A percentile compares a stretch with the other conserved stretches of the same genome.
phyloP scores from a whole-genome alignment of 2,329 filamentous ascomycete genomes.

The Talaromyces pinophilus region DNA sequence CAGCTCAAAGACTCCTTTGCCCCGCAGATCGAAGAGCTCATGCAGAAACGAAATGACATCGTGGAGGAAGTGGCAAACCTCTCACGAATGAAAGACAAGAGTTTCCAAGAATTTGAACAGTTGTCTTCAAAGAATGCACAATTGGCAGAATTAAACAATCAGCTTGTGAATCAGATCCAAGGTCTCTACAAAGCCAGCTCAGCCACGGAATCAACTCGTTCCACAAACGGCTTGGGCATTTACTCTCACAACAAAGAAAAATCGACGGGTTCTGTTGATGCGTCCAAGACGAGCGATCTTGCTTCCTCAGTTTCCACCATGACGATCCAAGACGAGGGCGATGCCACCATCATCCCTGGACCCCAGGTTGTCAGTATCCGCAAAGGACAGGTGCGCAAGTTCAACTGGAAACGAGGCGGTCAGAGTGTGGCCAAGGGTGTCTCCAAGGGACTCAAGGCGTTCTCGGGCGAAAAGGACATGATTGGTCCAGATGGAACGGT shows the following conservation, averaged over 20 bases:
- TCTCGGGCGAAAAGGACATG: constrained; percentile 63
- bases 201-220: constrained; percentile 33
- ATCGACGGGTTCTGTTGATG: constrained; percentile 48
- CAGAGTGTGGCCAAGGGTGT: constrained; percentile 94
- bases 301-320: constrained; percentile 59
- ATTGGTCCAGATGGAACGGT: constrained; percentile 19
- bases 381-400: constrained; percentile 92
- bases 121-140: constrained; percentile 92
- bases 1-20: constrained; percentile 78
- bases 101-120: constrained; percentile 92
- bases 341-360: constrained; percentile 63
- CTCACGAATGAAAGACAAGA: constrained; percentile 84
- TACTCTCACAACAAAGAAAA: constrained; percentile 57
- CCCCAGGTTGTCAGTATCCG: constrained; percentile 95
- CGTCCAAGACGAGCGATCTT: constrained; percentile 52
- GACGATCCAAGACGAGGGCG: constrained; percentile 65
- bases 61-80: constrained; percentile 82
- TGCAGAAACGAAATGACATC: constrained; percentile 80
- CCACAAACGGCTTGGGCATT: constrained; percentile 62
- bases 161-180: constrained; percentile 91
- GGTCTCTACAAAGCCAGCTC: constrained; percentile 79
- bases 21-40: constrained; percentile 78
- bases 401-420: constrained; percentile 97
- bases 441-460: constrained; percentile 90
- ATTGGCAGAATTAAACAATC: constrained; percentile 91